phyloP scores from a whole-genome alignment of 1,284 basidiomycete genomes.

The Cystobasidium pallidum region DNA sequence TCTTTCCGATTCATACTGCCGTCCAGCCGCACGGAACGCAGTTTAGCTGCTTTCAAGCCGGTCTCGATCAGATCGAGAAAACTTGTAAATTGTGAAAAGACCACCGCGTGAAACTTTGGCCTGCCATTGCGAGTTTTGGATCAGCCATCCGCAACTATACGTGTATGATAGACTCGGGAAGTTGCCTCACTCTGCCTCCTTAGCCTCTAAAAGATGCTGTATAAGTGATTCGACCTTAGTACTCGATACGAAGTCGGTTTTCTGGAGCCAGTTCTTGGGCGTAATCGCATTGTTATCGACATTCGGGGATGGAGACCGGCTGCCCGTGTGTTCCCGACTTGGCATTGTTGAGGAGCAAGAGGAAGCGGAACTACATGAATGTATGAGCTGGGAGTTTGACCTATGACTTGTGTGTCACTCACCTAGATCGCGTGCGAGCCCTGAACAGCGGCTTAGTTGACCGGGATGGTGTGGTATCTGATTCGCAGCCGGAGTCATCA shows the following conservation, averaged over 20 bases:
- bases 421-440: conserved; percentile 17
- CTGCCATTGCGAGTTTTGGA: conserved; percentile 47
- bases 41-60: conserved; percentile 45
- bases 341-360: neutral
- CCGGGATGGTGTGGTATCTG: conserved; percentile 5
- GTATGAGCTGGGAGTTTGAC: neutral
- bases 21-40: conserved; percentile 71
- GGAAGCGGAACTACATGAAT: conserved; percentile 1
- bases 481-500: conserved; percentile 18
- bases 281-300: neutral
- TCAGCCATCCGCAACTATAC: no score
- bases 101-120: conserved; percentile 53
- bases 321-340: neutral
- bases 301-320: neutral
- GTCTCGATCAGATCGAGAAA: conserved; percentile 55
- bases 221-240: conserved; percentile 19
- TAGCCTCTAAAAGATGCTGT: conserved; percentile 24
- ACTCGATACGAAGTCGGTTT: conserved; percentile 32
- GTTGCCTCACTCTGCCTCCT: conserved; percentile 20
- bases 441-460: conserved; percentile 4
- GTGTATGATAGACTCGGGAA: neutral
- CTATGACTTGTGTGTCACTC: neutral
- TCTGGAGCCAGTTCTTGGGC: conserved; percentile 25
- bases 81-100: conserved; percentile 58
- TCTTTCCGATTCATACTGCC: conserved; percentile 88